A percentile compares a stretch with the other conserved stretches of the same genome.
phyloP scores from a whole-genome alignment of 257 asterid genomes.

The Solanum peruvianum region DNA sequence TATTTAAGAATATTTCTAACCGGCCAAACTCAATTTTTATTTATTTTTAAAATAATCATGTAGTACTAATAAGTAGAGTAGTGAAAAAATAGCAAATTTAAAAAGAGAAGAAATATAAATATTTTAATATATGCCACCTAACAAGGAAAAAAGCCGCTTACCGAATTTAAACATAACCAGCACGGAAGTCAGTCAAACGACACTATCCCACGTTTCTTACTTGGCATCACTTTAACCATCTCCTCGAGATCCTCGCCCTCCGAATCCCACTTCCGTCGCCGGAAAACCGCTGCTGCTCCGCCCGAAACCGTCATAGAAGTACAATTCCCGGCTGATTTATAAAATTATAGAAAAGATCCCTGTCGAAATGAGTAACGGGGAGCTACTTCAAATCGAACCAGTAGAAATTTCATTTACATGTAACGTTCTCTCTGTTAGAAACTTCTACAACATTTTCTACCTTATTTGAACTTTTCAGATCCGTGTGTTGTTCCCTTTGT shows the following conservation, averaged over 20 bases:
- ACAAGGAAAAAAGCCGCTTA: not conserved
- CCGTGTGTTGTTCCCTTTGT: slow-evolving; percentile 1
- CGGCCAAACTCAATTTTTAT: not conserved
- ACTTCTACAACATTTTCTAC: slow-evolving; percentile 8
- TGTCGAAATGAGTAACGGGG: slow-evolving; percentile 8
- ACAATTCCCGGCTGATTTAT: not conserved
- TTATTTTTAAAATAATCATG: not conserved
- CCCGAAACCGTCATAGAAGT: not conserved
- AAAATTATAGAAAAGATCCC: not conserved
- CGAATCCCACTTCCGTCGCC: not conserved
- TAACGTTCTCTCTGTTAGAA: slow-evolving; percentile 18
- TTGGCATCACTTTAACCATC: not conserved
- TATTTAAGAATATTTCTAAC: not conserved
- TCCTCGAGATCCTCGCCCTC: not conserved
- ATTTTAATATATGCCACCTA: not conserved
- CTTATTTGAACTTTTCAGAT: slow-evolving; percentile 11
- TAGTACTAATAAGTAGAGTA: not conserved
- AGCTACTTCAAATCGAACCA: slow-evolving; percentile 14
- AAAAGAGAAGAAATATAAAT: not conserved
- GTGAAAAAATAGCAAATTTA: not conserved
- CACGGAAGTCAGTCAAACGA: not conserved
- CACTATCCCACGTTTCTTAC: not conserved
- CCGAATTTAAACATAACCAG: not conserved
- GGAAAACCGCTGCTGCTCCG: not conserved
- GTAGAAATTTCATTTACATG: slow-evolving; percentile 30